Conservation (phyloP, 371 early-diverging fungal genomes). For the Mucor circinelloides region DNA sequence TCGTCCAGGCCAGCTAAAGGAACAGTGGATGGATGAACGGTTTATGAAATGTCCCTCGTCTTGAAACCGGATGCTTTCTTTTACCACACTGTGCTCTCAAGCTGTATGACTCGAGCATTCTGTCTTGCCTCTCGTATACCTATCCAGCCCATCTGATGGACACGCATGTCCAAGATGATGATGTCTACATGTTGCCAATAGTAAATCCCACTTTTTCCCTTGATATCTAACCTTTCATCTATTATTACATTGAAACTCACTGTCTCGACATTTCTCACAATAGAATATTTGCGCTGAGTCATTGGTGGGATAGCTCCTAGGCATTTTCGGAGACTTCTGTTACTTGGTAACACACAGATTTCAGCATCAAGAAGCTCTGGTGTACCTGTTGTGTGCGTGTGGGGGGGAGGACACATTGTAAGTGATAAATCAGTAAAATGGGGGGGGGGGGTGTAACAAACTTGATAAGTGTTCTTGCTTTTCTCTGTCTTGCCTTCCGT, state of each 20-base stretch:
- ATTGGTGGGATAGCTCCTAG: constrained; percentile 10
- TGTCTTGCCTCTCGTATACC: too few relatives aligned
- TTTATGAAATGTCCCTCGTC: background rate
- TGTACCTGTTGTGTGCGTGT: background rate
- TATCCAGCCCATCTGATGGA: too few relatives aligned
- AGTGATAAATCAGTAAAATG: background rate
- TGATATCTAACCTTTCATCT: background rate
- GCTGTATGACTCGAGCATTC: background rate
- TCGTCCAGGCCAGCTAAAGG: background rate
- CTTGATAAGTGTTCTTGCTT: background rate
- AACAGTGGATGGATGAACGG: background rate
- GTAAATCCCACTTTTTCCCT: too few relatives aligned
- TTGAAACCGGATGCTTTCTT: background rate
- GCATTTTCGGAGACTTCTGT: background rate
- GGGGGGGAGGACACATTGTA: background rate
- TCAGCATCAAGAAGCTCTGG: background rate
- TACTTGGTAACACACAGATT: background rate
- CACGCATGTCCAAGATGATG: too few relatives aligned
- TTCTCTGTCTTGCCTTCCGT: constrained; percentile 11
- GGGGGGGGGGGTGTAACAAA: constrained; percentile 1
- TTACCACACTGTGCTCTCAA: background rate
- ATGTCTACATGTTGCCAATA: too few relatives aligned
- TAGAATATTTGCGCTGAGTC: constrained; percentile 1
- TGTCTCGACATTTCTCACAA: background rate
- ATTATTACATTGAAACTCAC: background rate